phyloP scores from a whole-genome alignment of 441 rosid species.

The Pelargonium cotyledonis region DNA sequence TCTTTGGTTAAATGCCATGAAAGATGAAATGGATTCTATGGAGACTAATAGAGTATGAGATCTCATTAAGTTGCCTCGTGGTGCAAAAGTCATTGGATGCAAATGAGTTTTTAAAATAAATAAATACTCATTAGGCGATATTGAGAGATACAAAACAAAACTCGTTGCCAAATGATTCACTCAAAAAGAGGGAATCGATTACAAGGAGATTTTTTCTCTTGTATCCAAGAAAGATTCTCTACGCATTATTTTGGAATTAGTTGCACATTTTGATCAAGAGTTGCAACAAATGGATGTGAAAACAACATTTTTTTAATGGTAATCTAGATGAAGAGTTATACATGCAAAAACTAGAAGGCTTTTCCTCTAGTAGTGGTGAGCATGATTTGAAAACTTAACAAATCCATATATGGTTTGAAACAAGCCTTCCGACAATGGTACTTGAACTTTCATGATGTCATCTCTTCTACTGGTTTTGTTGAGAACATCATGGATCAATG shows the following conservation, averaged over 20 bases:
- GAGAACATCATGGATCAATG: not conserved
- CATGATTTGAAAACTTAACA: slow-evolving; percentile 8
- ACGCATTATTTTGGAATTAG: too few species aligned
- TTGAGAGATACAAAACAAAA: not conserved
- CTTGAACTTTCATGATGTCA: not conserved
- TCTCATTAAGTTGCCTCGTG: not conserved
- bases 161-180: not conserved
- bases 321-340: too few species aligned
- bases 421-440: not conserved
- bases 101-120: not conserved
- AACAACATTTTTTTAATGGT: too few species aligned
- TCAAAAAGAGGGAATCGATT: slow-evolving; percentile 1
- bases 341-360: not conserved
- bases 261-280: too few species aligned
- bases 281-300: too few species aligned
- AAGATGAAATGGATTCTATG: not conserved
- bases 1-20: not conserved
- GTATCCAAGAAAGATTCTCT: too few species aligned
- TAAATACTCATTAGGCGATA: not conserved
- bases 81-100: not conserved
- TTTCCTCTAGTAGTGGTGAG: not conserved
- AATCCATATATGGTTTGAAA: not conserved
- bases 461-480: not conserved
- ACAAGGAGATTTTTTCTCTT: slow-evolving; percentile 8
- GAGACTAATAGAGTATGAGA: not conserved